These are phyloP conservation scores for Cyberlindnera maritima DNA, from an alignment of 805 yeast species.

Conservation along the genomic window DNA sequence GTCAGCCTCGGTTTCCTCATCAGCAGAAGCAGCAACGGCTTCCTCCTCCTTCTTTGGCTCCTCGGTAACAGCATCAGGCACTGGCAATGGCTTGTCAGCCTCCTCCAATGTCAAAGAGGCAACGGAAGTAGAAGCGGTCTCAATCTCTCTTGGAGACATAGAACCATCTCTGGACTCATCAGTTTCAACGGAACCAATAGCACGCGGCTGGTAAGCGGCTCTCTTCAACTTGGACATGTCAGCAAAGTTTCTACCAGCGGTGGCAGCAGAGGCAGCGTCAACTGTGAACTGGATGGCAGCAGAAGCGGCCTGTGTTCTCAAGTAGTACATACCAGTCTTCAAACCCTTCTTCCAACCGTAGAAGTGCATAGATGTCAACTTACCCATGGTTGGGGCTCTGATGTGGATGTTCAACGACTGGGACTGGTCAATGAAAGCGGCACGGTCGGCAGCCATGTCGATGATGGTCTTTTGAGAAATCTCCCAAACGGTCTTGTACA, in stretches of 20 bases:
- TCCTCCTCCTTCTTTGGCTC: slow-evolving; percentile 14
- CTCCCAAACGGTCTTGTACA: slow-evolving; percentile 83
- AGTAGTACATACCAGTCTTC: slow-evolving; percentile 97
- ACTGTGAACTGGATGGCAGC: slow-evolving; percentile 90
- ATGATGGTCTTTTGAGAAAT: slow-evolving; percentile 79
- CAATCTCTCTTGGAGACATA: slow-evolving; percentile 33
- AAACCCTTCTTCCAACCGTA: slow-evolving; percentile 98
- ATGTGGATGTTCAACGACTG: slow-evolving; percentile 90
- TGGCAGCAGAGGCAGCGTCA: slow-evolving; percentile 91
- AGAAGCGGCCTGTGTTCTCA: slow-evolving; percentile 96
- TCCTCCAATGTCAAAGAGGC: slow-evolving; percentile 42
- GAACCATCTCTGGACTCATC: slow-evolving; percentile 25
- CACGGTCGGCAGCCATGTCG: slow-evolving; percentile 79
- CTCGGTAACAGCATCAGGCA: slow-evolving; percentile 22
- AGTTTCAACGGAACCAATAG: slow-evolving; percentile 16
- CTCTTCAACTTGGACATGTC: slow-evolving; percentile 36
- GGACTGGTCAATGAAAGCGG: slow-evolving; percentile 89
- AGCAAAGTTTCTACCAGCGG: slow-evolving; percentile 60
- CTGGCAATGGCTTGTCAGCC: slow-evolving; percentile 31
- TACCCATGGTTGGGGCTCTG: slow-evolving; percentile 91
- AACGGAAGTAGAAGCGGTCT: slow-evolving; percentile 33
- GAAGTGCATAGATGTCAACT: slow-evolving; percentile 96
- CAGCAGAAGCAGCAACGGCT: slow-evolving; percentile 31
- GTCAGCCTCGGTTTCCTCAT: slow-evolving; percentile 58
- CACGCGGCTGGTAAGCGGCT: slow-evolving; percentile 34